Percentiles rank a stretch among this genome's conserved stretches.
phyloP scores from a whole-genome alignment of 2,329 filamentous ascomycete genomes.

The Phialophora expanda region DNA sequence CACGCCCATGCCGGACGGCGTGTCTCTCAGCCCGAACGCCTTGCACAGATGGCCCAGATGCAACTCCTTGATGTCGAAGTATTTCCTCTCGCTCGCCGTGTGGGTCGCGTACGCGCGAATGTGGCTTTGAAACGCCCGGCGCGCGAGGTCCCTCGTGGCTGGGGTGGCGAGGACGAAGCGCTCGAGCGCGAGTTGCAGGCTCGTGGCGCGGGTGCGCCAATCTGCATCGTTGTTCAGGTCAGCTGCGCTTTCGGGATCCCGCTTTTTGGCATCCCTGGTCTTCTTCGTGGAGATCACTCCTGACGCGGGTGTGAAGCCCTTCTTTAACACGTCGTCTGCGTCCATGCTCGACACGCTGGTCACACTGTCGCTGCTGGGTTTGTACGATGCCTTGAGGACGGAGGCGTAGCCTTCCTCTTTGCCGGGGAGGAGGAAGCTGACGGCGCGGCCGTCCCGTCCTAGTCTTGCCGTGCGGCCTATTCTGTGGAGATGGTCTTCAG shows the following conservation, averaged over 20 bases:
- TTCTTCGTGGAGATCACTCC: slow-evolving; percentile 40
- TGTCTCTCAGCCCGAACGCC: slow-evolving; percentile 86
- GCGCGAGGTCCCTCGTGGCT: slow-evolving; percentile 76
- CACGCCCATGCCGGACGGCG: slow-evolving; percentile 71
- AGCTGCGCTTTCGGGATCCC: background rate
- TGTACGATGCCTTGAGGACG: slow-evolving; percentile 73
- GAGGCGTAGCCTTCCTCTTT: slow-evolving; percentile 89
- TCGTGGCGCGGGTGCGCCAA: slow-evolving; percentile 70
- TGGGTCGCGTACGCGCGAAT: slow-evolving; percentile 95
- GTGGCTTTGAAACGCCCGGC: slow-evolving; percentile 87
- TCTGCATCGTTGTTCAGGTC: slow-evolving; percentile 47
- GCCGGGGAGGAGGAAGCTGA: slow-evolving; percentile 88
- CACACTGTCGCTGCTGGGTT: slow-evolving; percentile 63
- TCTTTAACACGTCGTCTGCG: slow-evolving; percentile 70
- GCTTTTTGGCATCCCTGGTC: background rate
- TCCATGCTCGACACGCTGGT: slow-evolving; percentile 61
- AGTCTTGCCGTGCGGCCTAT: slow-evolving; percentile 94
- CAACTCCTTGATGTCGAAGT: slow-evolving; percentile 89
- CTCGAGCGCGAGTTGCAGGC: slow-evolving; percentile 70
- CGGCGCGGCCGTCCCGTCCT: slow-evolving; percentile 81
- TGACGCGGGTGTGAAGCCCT: slow-evolving; percentile 62
- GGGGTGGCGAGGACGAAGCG: slow-evolving; percentile 68
- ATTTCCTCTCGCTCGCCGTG: slow-evolving; percentile 78
- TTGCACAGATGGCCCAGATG: slow-evolving; percentile 94
- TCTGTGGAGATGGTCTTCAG: slow-evolving; percentile 91